Evolutionary conservation across 2,329 filamentous ascomycete genomes (phyloP).

Genomic region (Verruconis gallopava): DNA sequence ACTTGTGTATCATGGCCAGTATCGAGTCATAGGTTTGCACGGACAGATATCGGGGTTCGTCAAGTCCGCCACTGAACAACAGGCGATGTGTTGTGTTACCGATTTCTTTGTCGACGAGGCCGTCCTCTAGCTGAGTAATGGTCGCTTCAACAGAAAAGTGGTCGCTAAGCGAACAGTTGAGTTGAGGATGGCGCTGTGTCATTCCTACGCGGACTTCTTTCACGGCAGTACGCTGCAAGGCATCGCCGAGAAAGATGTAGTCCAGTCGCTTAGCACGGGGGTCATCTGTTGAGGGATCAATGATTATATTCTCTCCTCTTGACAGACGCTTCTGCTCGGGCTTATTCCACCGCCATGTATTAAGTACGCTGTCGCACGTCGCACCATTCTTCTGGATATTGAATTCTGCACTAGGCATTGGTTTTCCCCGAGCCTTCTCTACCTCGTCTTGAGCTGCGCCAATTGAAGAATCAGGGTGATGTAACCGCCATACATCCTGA

Average conservation of each 20-base stretch:
- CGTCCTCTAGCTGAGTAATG: slow-evolving; percentile 32
- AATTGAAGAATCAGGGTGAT: slow-evolving; percentile 73
- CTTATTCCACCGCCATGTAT: slow-evolving; percentile 87
- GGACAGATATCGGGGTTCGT: slow-evolving; percentile 18
- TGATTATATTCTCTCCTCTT: slow-evolving; percentile 47
- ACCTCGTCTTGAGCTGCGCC: slow-evolving; percentile 55
- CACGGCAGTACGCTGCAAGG: slow-evolving; percentile 50
- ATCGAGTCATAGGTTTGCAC: slow-evolving; percentile 56
- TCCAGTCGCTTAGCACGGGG: slow-evolving; percentile 75
- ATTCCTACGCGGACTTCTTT: slow-evolving; percentile 62
- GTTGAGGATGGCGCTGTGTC: slow-evolving; percentile 63
- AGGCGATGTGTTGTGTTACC: neutral
- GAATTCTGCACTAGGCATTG: slow-evolving; percentile 61
- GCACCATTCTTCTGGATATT: slow-evolving; percentile 73
- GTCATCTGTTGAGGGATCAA: slow-evolving; percentile 56
- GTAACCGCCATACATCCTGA: slow-evolving; percentile 68
- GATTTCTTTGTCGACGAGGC: slow-evolving; percentile 1
- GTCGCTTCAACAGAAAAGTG: slow-evolving; percentile 87
- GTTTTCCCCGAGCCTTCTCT: slow-evolving; percentile 52
- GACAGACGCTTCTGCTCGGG: slow-evolving; percentile 53
- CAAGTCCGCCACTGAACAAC: slow-evolving; percentile 10
- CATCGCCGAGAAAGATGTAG: slow-evolving; percentile 73
- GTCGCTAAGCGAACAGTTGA: slow-evolving; percentile 81
- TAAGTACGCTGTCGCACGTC: slow-evolving; percentile 74
- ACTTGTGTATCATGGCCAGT: slow-evolving; percentile 54